These are phyloP conservation scores for Beauveria varroae DNA, from an alignment of 2,329 filamentous ascomycete genomes.

Conservation along the genomic window DNA sequence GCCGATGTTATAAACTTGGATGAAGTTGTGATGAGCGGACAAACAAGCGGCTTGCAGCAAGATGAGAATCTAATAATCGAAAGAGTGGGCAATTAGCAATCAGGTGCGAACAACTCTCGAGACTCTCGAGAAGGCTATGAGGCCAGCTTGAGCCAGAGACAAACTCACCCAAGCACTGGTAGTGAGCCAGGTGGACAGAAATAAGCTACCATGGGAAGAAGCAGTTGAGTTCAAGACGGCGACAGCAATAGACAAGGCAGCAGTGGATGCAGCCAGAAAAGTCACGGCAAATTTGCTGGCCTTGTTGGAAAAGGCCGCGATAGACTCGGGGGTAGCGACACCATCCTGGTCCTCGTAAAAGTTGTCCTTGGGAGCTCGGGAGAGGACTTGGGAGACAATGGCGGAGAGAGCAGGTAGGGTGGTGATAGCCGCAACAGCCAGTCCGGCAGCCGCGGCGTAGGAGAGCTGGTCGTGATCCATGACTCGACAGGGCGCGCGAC, in stretches of 20 bases:
- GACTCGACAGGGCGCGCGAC: neutral
- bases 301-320: conserved; percentile 54
- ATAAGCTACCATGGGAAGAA: conserved; percentile 27
- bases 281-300: conserved; percentile 48
- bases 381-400: conserved; percentile 26
- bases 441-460: conserved; percentile 23
- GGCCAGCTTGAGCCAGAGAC: too few relatives aligned
- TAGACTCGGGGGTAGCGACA: conserved; percentile 54
- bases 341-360: conserved; percentile 66
- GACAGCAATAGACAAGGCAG: conserved; percentile 47
- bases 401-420: conserved; percentile 30
- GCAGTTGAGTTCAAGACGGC: conserved; percentile 44
- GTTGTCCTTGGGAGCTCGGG: conserved; percentile 31
- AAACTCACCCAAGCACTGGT: conserved; percentile 56
- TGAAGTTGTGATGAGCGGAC: conserved; percentile 40
- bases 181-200: conserved; percentile 52
- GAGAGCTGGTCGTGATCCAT: conserved; percentile 10
- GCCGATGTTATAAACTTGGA: conserved; percentile 46
- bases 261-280: conserved; percentile 45
- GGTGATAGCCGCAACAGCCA: conserved; percentile 28
- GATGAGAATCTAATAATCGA: conserved; percentile 36
- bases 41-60: conserved; percentile 44
- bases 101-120: neutral
- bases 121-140: neutral
- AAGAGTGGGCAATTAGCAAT: neutral